Evolutionary conservation across 2,329 filamentous ascomycete species (phyloP).

Genomic region (Pleomassaria siparia): DNA sequence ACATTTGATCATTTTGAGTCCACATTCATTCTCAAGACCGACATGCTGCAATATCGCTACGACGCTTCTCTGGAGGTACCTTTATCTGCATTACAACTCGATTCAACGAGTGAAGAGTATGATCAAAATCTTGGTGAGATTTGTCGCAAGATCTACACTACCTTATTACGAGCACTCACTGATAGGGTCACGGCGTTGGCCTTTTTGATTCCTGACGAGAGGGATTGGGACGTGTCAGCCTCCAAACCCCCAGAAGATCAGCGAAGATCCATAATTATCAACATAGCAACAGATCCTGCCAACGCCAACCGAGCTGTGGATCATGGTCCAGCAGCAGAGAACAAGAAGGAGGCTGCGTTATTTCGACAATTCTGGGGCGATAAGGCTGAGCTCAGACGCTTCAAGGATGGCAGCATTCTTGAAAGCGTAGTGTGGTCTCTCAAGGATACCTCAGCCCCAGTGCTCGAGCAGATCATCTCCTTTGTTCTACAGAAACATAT

Average conservation of each 20-base stretch:
- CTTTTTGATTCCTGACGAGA: conserved; percentile 29
- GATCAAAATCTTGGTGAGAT: conserved; percentile 40
- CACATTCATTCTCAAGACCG: conserved; percentile 70
- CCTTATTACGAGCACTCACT: conserved; percentile 70
- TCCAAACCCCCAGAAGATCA: conserved; percentile 22
- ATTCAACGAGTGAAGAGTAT: conserved; percentile 23
- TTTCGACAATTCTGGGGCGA: conserved; percentile 96
- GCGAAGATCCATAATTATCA: conserved; percentile 57
- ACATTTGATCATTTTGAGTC: conserved; percentile 78
- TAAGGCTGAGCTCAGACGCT: conserved; percentile 87
- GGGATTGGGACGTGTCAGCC: conserved; percentile 41
- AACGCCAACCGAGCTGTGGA: conserved; percentile 79
- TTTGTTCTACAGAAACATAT: conserved; percentile 74
- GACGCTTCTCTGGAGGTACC: conserved; percentile 54
- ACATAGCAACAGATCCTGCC: conserved; percentile 70
- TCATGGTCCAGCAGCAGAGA: conserved; percentile 81
- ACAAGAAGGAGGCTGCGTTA: conserved; percentile 75
- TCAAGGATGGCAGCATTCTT: conserved; percentile 91
- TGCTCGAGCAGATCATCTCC: conserved; percentile 77
- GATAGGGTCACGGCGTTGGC: conserved; percentile 70
- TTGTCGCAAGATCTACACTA: conserved; percentile 61
- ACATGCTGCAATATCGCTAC: conserved; percentile 55
- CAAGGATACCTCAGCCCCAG: conserved; percentile 61
- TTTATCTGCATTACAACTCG: conserved; percentile 31
- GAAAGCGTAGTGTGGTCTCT: conserved; percentile 85